Base-by-base conservation (phyloP, 176 grass and related monocot genomes). In the Eragrostis nindensis region DNA sequence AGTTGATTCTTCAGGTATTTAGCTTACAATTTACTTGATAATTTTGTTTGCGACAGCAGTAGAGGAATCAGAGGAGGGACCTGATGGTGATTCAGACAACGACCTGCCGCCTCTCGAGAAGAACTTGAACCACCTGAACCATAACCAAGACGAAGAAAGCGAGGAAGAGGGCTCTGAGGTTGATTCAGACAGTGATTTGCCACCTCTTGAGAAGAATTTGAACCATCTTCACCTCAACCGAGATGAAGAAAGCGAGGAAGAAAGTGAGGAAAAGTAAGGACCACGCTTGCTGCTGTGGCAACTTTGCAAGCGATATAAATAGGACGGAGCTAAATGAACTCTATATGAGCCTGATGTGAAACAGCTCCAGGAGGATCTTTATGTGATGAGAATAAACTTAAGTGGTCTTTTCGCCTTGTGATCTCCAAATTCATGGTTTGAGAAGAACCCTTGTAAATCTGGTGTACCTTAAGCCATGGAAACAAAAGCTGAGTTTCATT, bases 171-270 rank as follows among this genome's bases (percentile, higher is more conserved):
- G 46, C 74, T 90, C 87, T 29, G 92, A 88, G 25, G 68, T 59
- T 83, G 94, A 98, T 68, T 92, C 90, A 40, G 87, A 94, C 24
- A 80, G 92, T 54, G 95, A 75, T 72, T 87, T 98, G 57, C 92
- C 95, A 11, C 95, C 95, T 29, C 90, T 98, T 0, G 95, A 98
- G 80, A 73, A 89, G 81, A 98, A 98, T 47, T n/a, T 89, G 73
- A 98, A 92, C 83, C 95, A 94, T 70, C 29, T 92, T 80, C 80
- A 73, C 24, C 19, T 83, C 0, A 70, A 85, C 24, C 83, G 85
- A 60, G 88, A 85, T 0, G 89, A 86, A 79, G 90, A 87, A 83
- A 88, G 90, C 0, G 87, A 83, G 30, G 90, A 89, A 53, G 86
- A 92, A 62, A 84, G 71, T 36, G 68, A 89, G 54, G 83, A 83